Evolutionary conservation across 106 monocot species (phyloP).

Genomic region (Gastrodia elata): DNA sequence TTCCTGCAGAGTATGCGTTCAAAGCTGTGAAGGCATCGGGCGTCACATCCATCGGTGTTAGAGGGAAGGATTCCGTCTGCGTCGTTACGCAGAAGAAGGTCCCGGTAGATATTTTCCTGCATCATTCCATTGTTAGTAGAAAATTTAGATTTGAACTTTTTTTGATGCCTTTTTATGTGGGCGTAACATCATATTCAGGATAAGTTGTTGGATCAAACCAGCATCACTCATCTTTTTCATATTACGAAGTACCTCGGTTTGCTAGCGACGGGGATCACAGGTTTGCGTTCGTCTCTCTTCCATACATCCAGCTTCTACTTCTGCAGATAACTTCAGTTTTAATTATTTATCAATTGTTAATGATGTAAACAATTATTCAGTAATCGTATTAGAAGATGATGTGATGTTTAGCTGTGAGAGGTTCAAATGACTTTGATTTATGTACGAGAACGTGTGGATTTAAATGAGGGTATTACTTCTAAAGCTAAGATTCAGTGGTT

Average conservation of each 20-base stretch:
- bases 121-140: neutral
- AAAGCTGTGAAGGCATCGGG: slow-evolving; percentile 29
- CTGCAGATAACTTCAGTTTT: neutral
- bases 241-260: slow-evolving; percentile 63
- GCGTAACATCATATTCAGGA: slow-evolving; percentile 32
- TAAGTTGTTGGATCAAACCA: slow-evolving; percentile 73
- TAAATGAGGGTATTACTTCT: neutral
- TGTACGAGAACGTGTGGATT: neutral
- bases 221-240: slow-evolving; percentile 59
- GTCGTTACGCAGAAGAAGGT: slow-evolving; percentile 90
- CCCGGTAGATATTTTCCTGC: slow-evolving; percentile 36
- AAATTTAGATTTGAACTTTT: neutral
- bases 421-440: neutral
- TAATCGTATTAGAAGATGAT: neutral
- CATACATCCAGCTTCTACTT: neutral
- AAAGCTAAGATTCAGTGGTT: neutral
- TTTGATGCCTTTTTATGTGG: neutral
- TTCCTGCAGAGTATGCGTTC: slow-evolving; percentile 23
- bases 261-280: slow-evolving; percentile 74
- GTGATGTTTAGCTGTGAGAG: neutral
- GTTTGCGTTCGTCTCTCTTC: slow-evolving; percentile 11
- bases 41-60: slow-evolving; percentile 62
- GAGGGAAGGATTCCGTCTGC: slow-evolving; percentile 70
- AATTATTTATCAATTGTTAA: neutral
- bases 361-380: neutral